Percentiles rank a stretch among this genome's conserved stretches.
These are phyloP conservation scores for Acidiella bohemica DNA, from an alignment of 495 filamentous ascomycete genomes.

Conservation along the genomic window DNA sequence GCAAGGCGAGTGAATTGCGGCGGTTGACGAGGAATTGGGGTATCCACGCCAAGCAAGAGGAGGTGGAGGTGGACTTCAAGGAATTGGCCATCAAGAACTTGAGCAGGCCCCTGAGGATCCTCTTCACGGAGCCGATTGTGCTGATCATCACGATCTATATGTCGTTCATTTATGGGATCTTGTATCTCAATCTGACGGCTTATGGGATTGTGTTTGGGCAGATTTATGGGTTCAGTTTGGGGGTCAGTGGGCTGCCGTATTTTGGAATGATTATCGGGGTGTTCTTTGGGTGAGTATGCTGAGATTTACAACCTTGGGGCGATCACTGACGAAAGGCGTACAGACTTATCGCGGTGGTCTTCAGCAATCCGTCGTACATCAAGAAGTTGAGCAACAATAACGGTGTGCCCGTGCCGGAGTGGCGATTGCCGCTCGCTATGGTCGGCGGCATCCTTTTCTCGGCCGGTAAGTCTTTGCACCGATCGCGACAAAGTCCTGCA, in stretches of 20 bases:
- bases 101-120: constrained; percentile 19
- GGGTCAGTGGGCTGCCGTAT: constrained; percentile 36
- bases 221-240: constrained; percentile 34
- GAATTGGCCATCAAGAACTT: constrained; percentile 19
- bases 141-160: constrained; percentile 20
- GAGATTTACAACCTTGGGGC: no score
- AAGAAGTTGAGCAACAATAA: constrained; percentile 19
- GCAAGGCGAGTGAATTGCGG: constrained; percentile 41
- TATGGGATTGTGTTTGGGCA: constrained; percentile 39
- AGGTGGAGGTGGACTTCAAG: constrained; percentile 34
- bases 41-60: constrained; percentile 45
- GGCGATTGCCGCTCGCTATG: constrained; percentile 23
- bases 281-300: constrained; percentile 20
- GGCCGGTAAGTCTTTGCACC: constrained; percentile 10
- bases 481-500: no score
- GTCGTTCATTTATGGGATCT: constrained; percentile 23
- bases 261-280: constrained; percentile 39
- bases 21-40: constrained; percentile 49
- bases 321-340: no score
- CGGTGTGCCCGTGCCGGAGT: constrained; percentile 25
- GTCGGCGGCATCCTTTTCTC: constrained; percentile 21
- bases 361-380: constrained; percentile 18
- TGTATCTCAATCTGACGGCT: constrained; percentile 37
- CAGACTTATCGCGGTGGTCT: no score
- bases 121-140: constrained; percentile 23